A percentile compares a stretch with the other conserved stretches of the same genome.
Evolutionary conservation across 768 basidiomycete species (phyloP).

Genomic region (Pholiota molesta): DNA sequence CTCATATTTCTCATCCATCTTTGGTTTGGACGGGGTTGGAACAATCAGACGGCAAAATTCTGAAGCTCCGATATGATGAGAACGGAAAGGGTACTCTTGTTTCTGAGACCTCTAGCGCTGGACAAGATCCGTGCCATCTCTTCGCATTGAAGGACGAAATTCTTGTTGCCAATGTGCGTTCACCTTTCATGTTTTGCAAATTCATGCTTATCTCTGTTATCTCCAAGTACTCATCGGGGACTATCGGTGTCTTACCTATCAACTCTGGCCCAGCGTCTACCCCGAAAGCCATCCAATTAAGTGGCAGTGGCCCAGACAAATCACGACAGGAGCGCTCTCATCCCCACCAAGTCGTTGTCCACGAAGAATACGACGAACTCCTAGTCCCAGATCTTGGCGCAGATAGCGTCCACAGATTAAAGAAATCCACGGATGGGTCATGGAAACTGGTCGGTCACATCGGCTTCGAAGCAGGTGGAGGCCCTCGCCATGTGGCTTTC

Average conservation of each 20-base stretch:
- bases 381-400: constrained; percentile 78
- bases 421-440: constrained; percentile 40
- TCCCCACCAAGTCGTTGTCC: constrained; percentile 71
- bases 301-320: constrained; percentile 61
- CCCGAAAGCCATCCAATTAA: constrained; percentile 43
- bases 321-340: constrained; percentile 75
- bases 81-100: constrained; percentile 56
- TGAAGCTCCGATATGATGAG: constrained; percentile 60
- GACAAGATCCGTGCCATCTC: constrained; percentile 67
- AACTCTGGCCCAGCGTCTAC: constrained; percentile 43
- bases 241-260: constrained; percentile 58
- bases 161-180: constrained; percentile 73
- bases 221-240: constrained; percentile 70
- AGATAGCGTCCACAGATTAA: constrained; percentile 65
- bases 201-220: background rate
- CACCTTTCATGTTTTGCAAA: background rate
- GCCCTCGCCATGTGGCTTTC: constrained; percentile 71
- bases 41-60: constrained; percentile 63
- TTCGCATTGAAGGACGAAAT: constrained; percentile 59
- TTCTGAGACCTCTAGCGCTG: constrained; percentile 53
- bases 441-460: constrained; percentile 58
- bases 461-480: constrained; percentile 55
- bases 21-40: constrained; percentile 71
- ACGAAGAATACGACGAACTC: constrained; percentile 54
- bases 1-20: constrained; percentile 56